Evolutionary conservation across 768 basidiomycete genomes (phyloP), one percentile per base, ranked within the genome.

Genomic region (Clavulina sp.): DNA sequence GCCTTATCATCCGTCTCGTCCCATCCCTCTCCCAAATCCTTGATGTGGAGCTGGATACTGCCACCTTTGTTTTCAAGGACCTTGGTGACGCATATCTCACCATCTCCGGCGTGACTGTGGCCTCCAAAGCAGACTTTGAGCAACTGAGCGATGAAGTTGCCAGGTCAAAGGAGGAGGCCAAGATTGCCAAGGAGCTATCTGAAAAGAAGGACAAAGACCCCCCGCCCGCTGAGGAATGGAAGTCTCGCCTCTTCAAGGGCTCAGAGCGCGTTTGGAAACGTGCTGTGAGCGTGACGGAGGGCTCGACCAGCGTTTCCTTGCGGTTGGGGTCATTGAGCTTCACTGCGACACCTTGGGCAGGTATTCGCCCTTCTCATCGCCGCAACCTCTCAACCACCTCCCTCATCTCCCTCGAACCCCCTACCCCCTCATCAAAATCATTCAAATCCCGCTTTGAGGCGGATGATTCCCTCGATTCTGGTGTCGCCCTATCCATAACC

Each of bases 21-120:
- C 84, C 83, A n/a, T 68, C 70, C 49, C 70, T 85, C 46, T 77
- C 76, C 30, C 77, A 80, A 56, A 73, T 75, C 0, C 61, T 84
- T 24, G 75, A 79, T 46, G 76, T 85, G 40, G 82, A 85, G 53
- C 61, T 84, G 1, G 73, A 76, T 57, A 69, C 70, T 18, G 72
- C 73, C 3, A 63, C 69, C 3, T 57, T 84, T 19, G 72, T 70
- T 2, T 73, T 76, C 38, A 60, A 70, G 9, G 73, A 72, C 26
- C 58, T 73, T 13, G 72, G 74, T 33, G 77, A 73, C 26, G 68
- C 71, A 16, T 70, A 70, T 55, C 59, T 84, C n/a, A 63, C 69
- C 6, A 64, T 71, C 3, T 70, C 71, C 53, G 70, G 72, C 36
- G 65, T 78, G 9, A 69, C 67, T 30, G 58, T 84, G 41, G 70